Evolutionary conservation across 2,329 filamentous ascomycete genomes (phyloP), one percentile per base, ranked within the genome.

Genomic region (Endothia cerciana): DNA sequence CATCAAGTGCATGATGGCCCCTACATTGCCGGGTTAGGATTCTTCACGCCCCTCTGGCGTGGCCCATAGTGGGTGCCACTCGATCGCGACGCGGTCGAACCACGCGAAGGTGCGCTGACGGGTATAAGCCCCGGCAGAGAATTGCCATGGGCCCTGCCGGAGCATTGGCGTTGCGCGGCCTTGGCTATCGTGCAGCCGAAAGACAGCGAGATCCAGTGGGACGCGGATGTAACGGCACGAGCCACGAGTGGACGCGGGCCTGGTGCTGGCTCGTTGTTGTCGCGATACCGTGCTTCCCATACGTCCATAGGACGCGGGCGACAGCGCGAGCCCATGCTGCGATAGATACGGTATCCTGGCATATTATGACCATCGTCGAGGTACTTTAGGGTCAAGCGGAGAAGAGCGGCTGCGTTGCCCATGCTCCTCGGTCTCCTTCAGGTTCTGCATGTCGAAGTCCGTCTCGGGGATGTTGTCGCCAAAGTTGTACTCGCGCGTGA

Each of bases 161-260:
- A 62, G 60, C 60, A 51, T 28, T 19, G 45, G 43, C 30, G 60
- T 62, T 13, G 60, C 30, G 5, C 60, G 45, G 19, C 60, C 60
- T 19, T 40, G 60, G n/a, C 36, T 51, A 15, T 62, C 33, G 22
- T 62, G 30, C 25, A 62, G 60, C 30, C 60, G 45, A 28, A 62
- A 30, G 33, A 62, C 36, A 30, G 22, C 60, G 13, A 62, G 60
- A n/a, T 62, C 43, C 10, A 62, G 60, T 0, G 45, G 10, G 47
- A 53, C 53, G 15, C n/a, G 8, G 0, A 45, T 45, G 8, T 11
- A n/a, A n/a, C 11, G 51, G 60, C n/a, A 38, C 45, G 28, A 49
- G 25, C 43, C 8, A 8, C 2, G 17, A 15, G n/a, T n/a, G n/a
- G n/a, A n/a, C n/a, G n/a, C 25, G 4, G 3, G 45, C 25, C 22